Conservation (phyloP, 768 basidiomycete species). For the Mycena rebaudengoi region DNA sequence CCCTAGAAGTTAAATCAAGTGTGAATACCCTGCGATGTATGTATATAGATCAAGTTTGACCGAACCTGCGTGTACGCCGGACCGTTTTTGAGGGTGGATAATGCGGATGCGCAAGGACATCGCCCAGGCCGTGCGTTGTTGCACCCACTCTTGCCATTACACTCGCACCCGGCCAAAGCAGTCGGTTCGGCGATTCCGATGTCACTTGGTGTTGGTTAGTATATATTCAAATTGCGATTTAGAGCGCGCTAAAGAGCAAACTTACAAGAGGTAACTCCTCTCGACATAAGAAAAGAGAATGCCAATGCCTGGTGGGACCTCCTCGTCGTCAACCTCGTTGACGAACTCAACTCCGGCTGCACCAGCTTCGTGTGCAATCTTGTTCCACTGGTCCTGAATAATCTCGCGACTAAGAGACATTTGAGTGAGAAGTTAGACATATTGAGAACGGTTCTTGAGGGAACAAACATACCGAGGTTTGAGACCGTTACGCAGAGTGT, state of each 20-base stretch:
- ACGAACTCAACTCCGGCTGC: constrained; percentile 20
- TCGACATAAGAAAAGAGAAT: constrained; percentile 20
- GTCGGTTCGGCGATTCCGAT: constrained; percentile 5
- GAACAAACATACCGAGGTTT: constrained; percentile 5
- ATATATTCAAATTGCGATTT: background rate
- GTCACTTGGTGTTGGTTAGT: constrained; percentile 10
- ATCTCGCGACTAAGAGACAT: background rate
- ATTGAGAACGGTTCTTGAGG: background rate
- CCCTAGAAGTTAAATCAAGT: constrained; percentile 3
- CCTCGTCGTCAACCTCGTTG: constrained; percentile 23
- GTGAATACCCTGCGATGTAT: background rate
- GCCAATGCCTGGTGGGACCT: constrained; percentile 17
- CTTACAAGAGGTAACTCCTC: constrained; percentile 17
- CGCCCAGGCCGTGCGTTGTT: background rate
- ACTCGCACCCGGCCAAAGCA: constrained; percentile 1
- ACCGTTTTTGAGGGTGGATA: background rate
- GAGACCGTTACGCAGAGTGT: background rate
- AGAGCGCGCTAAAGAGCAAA: background rate
- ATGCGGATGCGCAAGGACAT: constrained; percentile 10
- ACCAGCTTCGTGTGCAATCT: constrained; percentile 11
- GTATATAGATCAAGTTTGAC: background rate
- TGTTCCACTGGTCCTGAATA: constrained; percentile 19
- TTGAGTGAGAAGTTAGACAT: background rate
- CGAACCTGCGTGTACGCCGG: constrained; percentile 5
- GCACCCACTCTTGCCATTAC: background rate